phyloP scores from a whole-genome alignment of 1,284 basidiomycete species.

The Apiotrichum veenhuisii region DNA sequence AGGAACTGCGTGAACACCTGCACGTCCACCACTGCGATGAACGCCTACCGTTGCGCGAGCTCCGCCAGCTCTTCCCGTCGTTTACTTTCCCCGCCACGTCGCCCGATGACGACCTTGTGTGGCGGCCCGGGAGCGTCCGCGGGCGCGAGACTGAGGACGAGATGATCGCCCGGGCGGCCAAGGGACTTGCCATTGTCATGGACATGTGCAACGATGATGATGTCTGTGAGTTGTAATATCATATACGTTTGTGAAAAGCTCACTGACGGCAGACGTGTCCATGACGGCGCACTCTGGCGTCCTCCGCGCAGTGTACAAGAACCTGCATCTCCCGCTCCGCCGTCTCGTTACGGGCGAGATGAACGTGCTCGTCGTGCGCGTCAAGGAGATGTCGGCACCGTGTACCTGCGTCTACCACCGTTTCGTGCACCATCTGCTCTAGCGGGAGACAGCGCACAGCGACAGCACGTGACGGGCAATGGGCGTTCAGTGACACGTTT shows the following conservation, averaged over 20 bases:
- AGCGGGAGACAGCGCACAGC: too few species aligned
- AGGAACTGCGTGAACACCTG: slow-evolving; percentile 38
- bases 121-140: slow-evolving; percentile 21
- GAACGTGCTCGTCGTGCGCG: slow-evolving; percentile 36
- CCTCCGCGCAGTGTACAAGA: slow-evolving; percentile 30
- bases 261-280: slow-evolving; percentile 14
- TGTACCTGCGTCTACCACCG: slow-evolving; percentile 6
- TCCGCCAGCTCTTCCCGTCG: slow-evolving; percentile 24
- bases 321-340: slow-evolving; percentile 24
- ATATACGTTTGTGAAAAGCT: too few species aligned
- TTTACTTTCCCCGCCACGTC: slow-evolving; percentile 22
- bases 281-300: slow-evolving; percentile 35
- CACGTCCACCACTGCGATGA: slow-evolving; percentile 35
- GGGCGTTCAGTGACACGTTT: too few species aligned
- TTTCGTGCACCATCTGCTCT: neutral
- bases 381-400: slow-evolving; percentile 5
- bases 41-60: slow-evolving; percentile 15
- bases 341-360: slow-evolving; percentile 32
- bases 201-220: slow-evolving; percentile 14
- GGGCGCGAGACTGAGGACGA: slow-evolving; percentile 36
- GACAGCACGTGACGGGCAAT: too few species aligned
- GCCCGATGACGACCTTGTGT: slow-evolving; percentile 28
- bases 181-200: slow-evolving; percentile 26
- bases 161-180: slow-evolving; percentile 23
- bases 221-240: slow-evolving; percentile 32